Evolutionary conservation across 495 filamentous ascomycete genomes (phyloP).

Genomic region (Barbatosphaeria neglecta): DNA sequence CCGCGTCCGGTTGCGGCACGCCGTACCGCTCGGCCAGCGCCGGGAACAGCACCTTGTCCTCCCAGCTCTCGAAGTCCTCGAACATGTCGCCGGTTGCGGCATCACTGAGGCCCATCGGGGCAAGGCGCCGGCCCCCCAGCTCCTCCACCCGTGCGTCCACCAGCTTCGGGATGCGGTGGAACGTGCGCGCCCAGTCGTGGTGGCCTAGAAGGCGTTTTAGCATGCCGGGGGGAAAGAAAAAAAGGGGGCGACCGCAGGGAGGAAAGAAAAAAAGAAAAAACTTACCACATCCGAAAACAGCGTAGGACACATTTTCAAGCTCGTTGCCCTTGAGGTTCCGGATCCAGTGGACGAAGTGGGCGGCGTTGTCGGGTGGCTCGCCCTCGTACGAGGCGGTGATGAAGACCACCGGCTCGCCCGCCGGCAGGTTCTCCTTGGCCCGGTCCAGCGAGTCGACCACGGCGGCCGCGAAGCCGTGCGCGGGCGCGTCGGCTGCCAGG

Average conservation of each 20-base stretch:
- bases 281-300: conserved; percentile 49
- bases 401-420: conserved; percentile 49
- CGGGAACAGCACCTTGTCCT: conserved; percentile 54
- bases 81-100: conserved; percentile 55
- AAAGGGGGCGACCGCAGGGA: too few relatives aligned
- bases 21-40: conserved; percentile 42
- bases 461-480: conserved; percentile 46
- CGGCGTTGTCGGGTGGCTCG: conserved; percentile 62
- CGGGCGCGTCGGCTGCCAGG: conserved; percentile 44
- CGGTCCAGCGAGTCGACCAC: conserved; percentile 47
- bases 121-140: conserved; percentile 38
- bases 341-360: conserved; percentile 57
- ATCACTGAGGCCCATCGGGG: conserved; percentile 46
- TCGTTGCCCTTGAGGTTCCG: conserved; percentile 36
- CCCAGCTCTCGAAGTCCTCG: conserved; percentile 61
- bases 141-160: conserved; percentile 41
- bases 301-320: conserved; percentile 45
- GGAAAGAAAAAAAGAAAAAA: too few relatives aligned
- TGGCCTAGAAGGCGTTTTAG: too few relatives aligned
- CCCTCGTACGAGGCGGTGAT: conserved; percentile 67
- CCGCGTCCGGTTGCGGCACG: conserved; percentile 7
- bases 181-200: conserved; percentile 58
- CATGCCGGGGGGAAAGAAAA: too few relatives aligned
- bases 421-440: conserved; percentile 49
- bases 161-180: conserved; percentile 58